phyloP scores from a whole-genome alignment of 176 grass and related monocot species.

The Lolium rigidum region DNA sequence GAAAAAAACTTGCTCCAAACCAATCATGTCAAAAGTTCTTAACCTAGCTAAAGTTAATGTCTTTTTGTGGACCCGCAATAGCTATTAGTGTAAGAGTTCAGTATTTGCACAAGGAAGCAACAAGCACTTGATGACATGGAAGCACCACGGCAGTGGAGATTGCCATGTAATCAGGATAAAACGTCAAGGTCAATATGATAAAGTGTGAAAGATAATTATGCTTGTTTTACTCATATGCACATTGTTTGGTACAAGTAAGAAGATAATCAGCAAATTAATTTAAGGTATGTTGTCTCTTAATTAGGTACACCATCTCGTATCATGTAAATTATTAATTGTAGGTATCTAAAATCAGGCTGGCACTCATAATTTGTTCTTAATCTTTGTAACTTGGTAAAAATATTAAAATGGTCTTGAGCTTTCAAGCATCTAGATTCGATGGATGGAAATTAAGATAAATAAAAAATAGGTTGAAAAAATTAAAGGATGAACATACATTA shows the following conservation, averaged over 20 bases:
- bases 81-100: background rate
- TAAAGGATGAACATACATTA: background rate
- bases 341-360: background rate
- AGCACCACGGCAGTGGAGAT: background rate
- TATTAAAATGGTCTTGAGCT: background rate
- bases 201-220: background rate
- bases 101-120: background rate
- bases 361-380: background rate
- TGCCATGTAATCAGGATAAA: no score
- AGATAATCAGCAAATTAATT: background rate
- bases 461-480: background rate
- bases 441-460: background rate
- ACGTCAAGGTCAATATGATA: background rate
- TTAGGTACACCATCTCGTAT: background rate
- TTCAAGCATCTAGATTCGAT: background rate
- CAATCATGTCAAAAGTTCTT: background rate
- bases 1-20: no score
- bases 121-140: background rate
- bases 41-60: background rate
- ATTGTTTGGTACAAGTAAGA: background rate
- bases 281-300: background rate
- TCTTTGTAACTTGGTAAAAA: background rate
- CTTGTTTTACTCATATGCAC: background rate
- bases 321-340: background rate
- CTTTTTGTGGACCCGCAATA: background rate